A percentile compares a stretch with the other conserved stretches of the same genome.
Conservation (phyloP, 2,329 filamentous ascomycete species). For the Lasiodiplodia hormozganensis region DNA sequence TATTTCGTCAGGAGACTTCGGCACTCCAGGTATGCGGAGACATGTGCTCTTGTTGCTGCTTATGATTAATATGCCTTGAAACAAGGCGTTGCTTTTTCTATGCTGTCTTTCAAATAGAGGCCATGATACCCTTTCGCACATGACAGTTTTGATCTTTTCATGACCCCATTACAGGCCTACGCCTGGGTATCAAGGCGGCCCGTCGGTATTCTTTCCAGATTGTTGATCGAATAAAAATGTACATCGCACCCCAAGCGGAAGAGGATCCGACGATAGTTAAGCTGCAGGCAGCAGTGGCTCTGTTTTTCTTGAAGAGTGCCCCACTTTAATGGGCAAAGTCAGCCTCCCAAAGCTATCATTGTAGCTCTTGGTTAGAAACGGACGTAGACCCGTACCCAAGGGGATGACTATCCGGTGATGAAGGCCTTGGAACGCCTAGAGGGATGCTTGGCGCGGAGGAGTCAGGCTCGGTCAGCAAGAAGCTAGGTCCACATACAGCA, state of each 20-base stretch:
- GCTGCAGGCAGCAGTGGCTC: background rate
- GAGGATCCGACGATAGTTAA: background rate
- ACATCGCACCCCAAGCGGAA: background rate
- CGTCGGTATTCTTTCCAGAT: background rate
- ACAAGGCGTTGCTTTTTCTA: background rate
- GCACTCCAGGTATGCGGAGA: background rate
- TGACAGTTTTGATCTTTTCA: background rate
- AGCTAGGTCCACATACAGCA: background rate
- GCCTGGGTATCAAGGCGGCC: background rate
- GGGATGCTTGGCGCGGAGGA: background rate
- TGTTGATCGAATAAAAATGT: background rate
- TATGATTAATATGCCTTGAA: background rate
- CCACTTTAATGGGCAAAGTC: background rate
- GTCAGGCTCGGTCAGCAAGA: slow-evolving; percentile 10
- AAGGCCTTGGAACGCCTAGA: background rate
- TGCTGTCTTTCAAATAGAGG: background rate
- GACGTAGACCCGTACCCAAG: background rate
- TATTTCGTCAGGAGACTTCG: background rate
- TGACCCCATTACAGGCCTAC: background rate
- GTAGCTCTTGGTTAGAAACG: background rate
- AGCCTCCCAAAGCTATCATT: background rate
- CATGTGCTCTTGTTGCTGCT: background rate
- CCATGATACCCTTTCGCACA: background rate
- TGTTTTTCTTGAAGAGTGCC: background rate
- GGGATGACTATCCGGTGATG: background rate